Percentiles rank a stretch among this genome's conserved stretches.
phyloP scores from a whole-genome alignment of 2,329 filamentous ascomycete genomes.

The Endothia cerciana region DNA sequence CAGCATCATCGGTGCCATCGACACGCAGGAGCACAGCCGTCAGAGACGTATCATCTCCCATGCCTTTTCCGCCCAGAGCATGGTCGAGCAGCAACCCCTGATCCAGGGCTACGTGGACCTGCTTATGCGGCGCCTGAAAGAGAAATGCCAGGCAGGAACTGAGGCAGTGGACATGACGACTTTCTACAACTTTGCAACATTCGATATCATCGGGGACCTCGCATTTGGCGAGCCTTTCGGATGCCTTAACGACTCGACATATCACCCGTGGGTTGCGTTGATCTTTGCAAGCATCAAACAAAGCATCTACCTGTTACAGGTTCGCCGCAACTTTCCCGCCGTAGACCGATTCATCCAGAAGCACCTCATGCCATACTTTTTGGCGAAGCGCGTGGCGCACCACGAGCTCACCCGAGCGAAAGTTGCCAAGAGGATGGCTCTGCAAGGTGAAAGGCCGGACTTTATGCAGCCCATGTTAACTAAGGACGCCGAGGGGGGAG shows the following conservation, averaged over 20 bases:
- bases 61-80: conserved; percentile 21
- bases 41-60: conserved; percentile 18
- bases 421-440: conserved; percentile 11
- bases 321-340: conserved; percentile 11
- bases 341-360: background rate
- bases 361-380: background rate
- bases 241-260: conserved; percentile 10
- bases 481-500: conserved; percentile 1
- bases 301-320: background rate
- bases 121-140: conserved; percentile 33
- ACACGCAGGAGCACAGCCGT: conserved; percentile 14
- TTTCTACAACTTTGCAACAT: conserved; percentile 41
- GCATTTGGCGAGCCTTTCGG: conserved; percentile 27
- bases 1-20: background rate
- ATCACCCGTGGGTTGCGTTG: conserved; percentile 21
- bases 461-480: conserved; percentile 23
- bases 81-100: conserved; percentile 22
- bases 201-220: conserved; percentile 31
- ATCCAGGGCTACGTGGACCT: conserved; percentile 20
- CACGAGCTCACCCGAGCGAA: background rate
- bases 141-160: conserved; percentile 30
- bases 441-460: conserved; percentile 14
- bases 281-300: conserved; percentile 16
- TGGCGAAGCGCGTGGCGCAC: background rate
- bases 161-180: conserved; percentile 32